Percentiles rank a stretch among this genome's conserved stretches.
Conservation (phyloP, 1,139 yeast genomes). For the Geotrichum phurueaensis region DNA sequence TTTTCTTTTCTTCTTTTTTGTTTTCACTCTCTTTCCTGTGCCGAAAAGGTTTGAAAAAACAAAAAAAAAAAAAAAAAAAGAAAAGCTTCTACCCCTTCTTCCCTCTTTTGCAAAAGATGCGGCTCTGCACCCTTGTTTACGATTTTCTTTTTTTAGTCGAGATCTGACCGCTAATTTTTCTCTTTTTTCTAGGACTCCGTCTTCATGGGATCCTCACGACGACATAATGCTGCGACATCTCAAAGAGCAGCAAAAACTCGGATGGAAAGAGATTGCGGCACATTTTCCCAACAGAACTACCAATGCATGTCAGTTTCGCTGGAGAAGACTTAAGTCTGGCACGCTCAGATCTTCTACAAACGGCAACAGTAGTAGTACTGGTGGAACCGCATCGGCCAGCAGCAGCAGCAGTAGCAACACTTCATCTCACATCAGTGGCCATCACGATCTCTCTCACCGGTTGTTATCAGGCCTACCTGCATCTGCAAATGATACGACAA, state of each 20-base stretch:
- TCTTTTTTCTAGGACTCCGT: constrained; percentile 42
- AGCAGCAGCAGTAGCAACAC: constrained; percentile 6
- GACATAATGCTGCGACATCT: constrained; percentile 61
- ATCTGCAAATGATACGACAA: constrained; percentile 4
- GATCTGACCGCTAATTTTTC: not conserved
- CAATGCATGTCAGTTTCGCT: constrained; percentile 77
- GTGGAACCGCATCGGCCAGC: constrained; percentile 11
- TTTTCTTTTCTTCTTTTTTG: constrained; percentile 1
- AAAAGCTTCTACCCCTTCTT: not conserved
- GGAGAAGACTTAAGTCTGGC: constrained; percentile 61
- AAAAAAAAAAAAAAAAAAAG: not conserved
- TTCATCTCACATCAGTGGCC: constrained; percentile 7
- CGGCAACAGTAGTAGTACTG: constrained; percentile 12
- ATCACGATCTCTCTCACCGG: constrained; percentile 1
- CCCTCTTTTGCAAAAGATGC: not conserved
- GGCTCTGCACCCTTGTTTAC: not conserved
- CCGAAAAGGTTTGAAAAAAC: not conserved
- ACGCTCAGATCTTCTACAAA: constrained; percentile 29
- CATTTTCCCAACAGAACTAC: constrained; percentile 69
- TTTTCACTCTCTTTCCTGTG: not conserved
- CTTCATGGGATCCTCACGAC: constrained; percentile 75
- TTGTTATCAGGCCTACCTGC: constrained; percentile 12
- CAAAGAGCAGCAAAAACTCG: constrained; percentile 65
- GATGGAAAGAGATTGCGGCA: constrained; percentile 75
- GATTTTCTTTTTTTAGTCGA: not conserved